phyloP scores from a whole-genome alignment of 768 basidiomycete species.

The Tephrocybe sp. region DNA sequence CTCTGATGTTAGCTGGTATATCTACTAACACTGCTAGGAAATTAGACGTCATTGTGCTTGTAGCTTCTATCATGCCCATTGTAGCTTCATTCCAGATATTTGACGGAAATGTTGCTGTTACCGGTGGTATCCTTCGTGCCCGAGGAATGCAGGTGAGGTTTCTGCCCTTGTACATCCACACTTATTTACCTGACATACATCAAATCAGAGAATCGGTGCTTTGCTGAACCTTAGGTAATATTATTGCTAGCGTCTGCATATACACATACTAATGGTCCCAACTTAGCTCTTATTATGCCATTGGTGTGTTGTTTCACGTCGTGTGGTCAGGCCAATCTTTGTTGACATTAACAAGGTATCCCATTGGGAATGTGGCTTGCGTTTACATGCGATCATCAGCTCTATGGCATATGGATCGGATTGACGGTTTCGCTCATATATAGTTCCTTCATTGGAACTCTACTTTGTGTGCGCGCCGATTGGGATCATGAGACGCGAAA shows the following conservation, averaged over 20 bases:
- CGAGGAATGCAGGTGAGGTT: conserved; percentile 67
- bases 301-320: conserved; percentile 42
- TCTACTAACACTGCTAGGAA: background rate
- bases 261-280: background rate
- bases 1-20: background rate
- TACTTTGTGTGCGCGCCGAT: conserved; percentile 40
- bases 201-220: conserved; percentile 62
- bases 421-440: conserved; percentile 49
- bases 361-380: conserved; percentile 61
- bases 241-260: background rate
- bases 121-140: conserved; percentile 78
- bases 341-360: conserved; percentile 37
- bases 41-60: conserved; percentile 54
- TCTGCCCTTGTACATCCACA: conserved; percentile 1
- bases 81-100: conserved; percentile 82
- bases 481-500: conserved; percentile 53
- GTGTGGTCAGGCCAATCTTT: no score
- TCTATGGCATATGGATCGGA: conserved; percentile 71
- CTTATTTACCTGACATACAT: background rate
- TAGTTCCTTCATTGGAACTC: conserved; percentile 35
- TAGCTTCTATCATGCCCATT: conserved; percentile 69
- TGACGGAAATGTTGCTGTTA: conserved; percentile 69
- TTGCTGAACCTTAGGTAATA: conserved; percentile 71
- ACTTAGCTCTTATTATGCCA: conserved; percentile 68
- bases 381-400: conserved; percentile 41